Base-by-base conservation (phyloP, 1,139 yeast species). In the Scheffersomyces titani region DNA sequence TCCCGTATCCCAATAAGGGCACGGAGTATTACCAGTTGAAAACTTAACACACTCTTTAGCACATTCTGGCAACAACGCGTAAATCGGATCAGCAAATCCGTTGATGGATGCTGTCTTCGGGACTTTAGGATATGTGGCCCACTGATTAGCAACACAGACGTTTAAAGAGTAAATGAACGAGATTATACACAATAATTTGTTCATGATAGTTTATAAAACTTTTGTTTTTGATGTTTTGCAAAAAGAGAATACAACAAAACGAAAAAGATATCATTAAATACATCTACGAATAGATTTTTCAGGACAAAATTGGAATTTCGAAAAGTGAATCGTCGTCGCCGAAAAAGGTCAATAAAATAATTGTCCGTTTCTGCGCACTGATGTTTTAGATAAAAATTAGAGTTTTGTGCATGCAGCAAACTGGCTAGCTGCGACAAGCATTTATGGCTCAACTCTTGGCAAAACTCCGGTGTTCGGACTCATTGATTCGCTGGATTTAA, bases 1-100 rank as follows among this genome's bases (percentile, higher is more conserved):
- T 4, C 85, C 85, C 40, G 85, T 77, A 61, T 81, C 85, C 85
- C 85, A 81, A 71, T 80, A 80, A 51, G 85, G 85, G 64, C 85
- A 81, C 44, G 81, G 81, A 5, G 81, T 77, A 51, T 67, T 66
- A 4, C 70, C 70, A 40, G 78, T 72, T 52, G 70, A 68, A 54
- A 67, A 66, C 44, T 65, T 68, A n/a, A 76, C 81, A 71, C 85
- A 81, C 1, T 63, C 64, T 61, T 73, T 65, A 52, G 85, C 85
- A 68, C 85, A 81, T 1, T 65, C 59, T 19, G 85, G 85, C 47
- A 81, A 69, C 24, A 46, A 22, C 20, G 20, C 49, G 24, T 46
- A 72, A 55, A 82, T 76, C 30, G 81, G 81, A 64, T 82, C 86
- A 50, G 85, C 85, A 60, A 82, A 81, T 2, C 86, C 86, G 60